Evolutionary conservation across 2,329 filamentous ascomycete species (phyloP), one percentile per base, ranked within the genome.

Genomic region (Gyromitra esculenta): DNA sequence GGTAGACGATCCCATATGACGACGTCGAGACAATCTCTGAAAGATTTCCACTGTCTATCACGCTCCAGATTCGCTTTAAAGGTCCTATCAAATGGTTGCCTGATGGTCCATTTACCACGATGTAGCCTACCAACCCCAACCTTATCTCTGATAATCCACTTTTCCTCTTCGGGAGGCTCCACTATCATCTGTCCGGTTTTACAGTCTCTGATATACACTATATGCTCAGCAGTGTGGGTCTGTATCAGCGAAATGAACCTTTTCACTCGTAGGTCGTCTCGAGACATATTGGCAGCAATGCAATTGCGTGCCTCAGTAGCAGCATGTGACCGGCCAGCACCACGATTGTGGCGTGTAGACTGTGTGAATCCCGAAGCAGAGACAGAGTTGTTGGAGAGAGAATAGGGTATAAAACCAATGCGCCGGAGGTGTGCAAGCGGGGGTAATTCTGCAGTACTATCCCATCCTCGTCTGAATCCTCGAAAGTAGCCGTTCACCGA

Each of bases 21-120:
- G 35, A 77, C 43, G 25, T 77, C 74, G 25, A 77, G 37, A 54
- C 62, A 77, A 31, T 77, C 74, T 15, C 48, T 69, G 35, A 77
- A 77, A 1, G 67, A 64, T 35, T 66, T 60, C 74, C 74, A 77
- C 31, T 59, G 41, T 21, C 56, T 45, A 11, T 73, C 64, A 7
- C 41, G 62, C 31, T 74, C 69, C n/a, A 77, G 35, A 6, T 59
- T 52, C 5, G 48, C 54, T 39, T 67, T 64, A n/a, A 70, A 73
- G 25, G 8, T 35, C 15, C 39, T 73, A 43, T 70, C 67, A 52
- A 73, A 66, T 39, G 43, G 15, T 1, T 57, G 50, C 1, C 35
- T 64, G 2, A 73, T 60, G 1, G 45, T 57, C 69, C 69, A 77
- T 54, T 73, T 54, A 5, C 43, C 54, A 5, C 52, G 59, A 48